Evolutionary conservation across 768 basidiomycete genomes (phyloP).

Genomic region (Kwoniella europaea): DNA sequence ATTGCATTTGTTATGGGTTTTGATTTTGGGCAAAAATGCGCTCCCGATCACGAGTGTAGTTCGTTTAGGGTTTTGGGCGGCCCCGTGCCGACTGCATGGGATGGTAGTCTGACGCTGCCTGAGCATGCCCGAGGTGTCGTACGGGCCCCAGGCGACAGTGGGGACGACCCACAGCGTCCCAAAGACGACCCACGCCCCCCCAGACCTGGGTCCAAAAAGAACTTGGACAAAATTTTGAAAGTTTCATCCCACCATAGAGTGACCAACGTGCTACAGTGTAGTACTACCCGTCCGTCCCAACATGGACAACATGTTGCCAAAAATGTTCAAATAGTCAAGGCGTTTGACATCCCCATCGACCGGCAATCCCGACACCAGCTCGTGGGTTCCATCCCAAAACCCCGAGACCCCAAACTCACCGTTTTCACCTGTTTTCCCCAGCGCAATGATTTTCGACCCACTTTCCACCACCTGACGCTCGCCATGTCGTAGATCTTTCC

Average conservation of each 20-base stretch:
- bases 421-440: background rate
- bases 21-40: slow-evolving; percentile 20
- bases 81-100: background rate
- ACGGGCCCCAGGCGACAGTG: background rate
- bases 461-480: background rate
- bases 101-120: background rate
- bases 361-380: background rate
- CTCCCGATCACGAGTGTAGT: slow-evolving; percentile 12
- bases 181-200: slow-evolving; percentile 71
- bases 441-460: slow-evolving; percentile 7
- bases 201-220: slow-evolving; percentile 76
- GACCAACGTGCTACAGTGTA: slow-evolving; percentile 3
- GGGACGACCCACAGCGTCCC: slow-evolving; percentile 58
- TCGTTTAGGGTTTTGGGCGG: slow-evolving; percentile 5
- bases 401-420: background rate
- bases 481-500: background rate
- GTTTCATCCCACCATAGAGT: slow-evolving; percentile 3
- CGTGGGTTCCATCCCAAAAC: background rate
- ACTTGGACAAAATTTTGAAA: slow-evolving; percentile 62
- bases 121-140: background rate
- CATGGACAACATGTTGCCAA: background rate
- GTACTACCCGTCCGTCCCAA: slow-evolving; percentile 7
- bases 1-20: slow-evolving; percentile 14
- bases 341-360: background rate
- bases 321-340: background rate